Evolutionary conservation across 495 filamentous ascomycete genomes (phyloP), one percentile per base, ranked within the genome.

Genomic region (Astrocystis sublimbata): DNA sequence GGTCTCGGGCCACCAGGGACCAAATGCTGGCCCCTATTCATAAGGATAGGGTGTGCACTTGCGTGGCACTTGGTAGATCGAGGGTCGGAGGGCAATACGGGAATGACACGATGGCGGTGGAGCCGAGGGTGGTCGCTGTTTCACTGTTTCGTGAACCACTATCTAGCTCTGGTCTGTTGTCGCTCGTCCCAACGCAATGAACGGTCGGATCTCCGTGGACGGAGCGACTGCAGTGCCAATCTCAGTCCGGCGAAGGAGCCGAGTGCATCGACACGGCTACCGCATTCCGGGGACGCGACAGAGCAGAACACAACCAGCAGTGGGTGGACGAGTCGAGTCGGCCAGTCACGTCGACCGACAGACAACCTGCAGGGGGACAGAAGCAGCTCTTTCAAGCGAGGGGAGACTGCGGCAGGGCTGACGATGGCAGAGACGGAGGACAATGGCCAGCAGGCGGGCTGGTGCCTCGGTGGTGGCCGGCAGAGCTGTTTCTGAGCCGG

Each of bases 231-330:
- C 65, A 64, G 68, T 64, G 67, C 65, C 68, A 68, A 72, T 69
- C 79, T 79, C 79, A 82, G 79, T 82, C 79, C 79, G 71, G 76
- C 73, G 67, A 79, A 71, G 79, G 79, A 80, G 74, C 79, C 81
- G 79, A 82, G 79, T 71, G 63, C 73, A 73, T 67, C 72, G 71
- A 73, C 63, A 62, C 66, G 72, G 73, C 75, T 82, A 82, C 79
- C 79, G 73, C 79, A 82, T 82, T 79, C 76, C 79, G 77, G 58
- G 58, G 62, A 66, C 45, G 38, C 54, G 64, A 68, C 35, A 55
- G 52, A 55, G 45, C 24, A 62, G 59, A 57, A 55, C 40, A 63
- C 54, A 55, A 50, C 47, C 40, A 60, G 54, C 55, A 50, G 23
- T 40, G 49, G 51, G 59, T 55, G 43, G 60, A 28, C 36, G 23